Conservation (phyloP, 2,329 filamentous ascomycete species). For the Pezicula neosporulosa region DNA sequence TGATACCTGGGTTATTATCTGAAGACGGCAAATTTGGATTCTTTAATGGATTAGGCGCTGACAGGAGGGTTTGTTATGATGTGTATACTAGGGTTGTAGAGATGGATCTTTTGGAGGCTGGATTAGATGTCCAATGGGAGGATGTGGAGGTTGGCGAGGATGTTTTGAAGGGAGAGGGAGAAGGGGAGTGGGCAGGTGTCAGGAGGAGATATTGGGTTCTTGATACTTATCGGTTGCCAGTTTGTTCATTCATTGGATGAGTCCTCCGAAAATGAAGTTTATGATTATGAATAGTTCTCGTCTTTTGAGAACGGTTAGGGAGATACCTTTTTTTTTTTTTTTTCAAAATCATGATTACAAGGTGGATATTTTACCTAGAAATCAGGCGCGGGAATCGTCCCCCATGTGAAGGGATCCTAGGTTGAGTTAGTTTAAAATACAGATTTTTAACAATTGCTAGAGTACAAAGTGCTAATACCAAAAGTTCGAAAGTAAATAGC, state of each 20-base stretch:
- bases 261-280: too few relatives aligned
- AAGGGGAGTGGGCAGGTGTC: conserved; percentile 84
- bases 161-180: conserved; percentile 58
- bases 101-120: conserved; percentile 84
- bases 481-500: too few relatives aligned
- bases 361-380: too few relatives aligned
- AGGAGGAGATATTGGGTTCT: conserved; percentile 88
- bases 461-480: too few relatives aligned
- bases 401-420: too few relatives aligned
- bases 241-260: conserved; percentile 63
- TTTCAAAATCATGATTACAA: too few relatives aligned
- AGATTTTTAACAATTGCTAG: too few relatives aligned
- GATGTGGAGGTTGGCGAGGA: conserved; percentile 69
- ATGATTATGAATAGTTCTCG: too few relatives aligned
- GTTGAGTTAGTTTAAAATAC: too few relatives aligned
- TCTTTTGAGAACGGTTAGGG: too few relatives aligned
- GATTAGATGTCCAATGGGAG: conserved; percentile 85
- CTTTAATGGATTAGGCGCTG: conserved; percentile 88
- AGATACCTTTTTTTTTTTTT: too few relatives aligned
- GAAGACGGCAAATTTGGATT: conserved; percentile 75
- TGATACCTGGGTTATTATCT: conserved; percentile 76
- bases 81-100: conserved; percentile 92
- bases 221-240: conserved; percentile 70
- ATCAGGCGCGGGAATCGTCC: too few relatives aligned
- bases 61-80: conserved; percentile 90